Evolutionary conservation across 2,329 filamentous ascomycete genomes (phyloP), one percentile per base, ranked within the genome.

Genomic region (Neopestalotiopsis clavispora): DNA sequence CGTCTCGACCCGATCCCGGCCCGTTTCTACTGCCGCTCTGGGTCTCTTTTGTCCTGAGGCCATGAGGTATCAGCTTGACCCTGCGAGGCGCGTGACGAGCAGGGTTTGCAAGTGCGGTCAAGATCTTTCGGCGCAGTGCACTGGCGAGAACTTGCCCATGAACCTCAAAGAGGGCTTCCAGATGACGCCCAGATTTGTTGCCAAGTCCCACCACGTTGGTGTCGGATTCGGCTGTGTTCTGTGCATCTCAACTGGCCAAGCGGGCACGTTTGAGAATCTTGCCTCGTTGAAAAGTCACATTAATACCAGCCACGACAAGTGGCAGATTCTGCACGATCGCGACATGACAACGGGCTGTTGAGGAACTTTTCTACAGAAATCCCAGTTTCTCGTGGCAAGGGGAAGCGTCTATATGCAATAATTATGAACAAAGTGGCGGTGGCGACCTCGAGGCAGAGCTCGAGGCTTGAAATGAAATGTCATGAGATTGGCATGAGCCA

Each of bases 241-340:
- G 12, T 83, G 81, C 66, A 81, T 79, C 9, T 79, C 79, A 4
- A 79, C 72, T 58, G 81, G 80, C 5, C 75, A 71, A 60, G 79
- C 77, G 1, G 75, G 79, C 59, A 80, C 74, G 4, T 82, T 79
- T 60, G 74, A 71, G 4, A 76, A 72, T 6, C 74, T 76, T 4
- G 75, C 76, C 49, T 71, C 72, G 5, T 74, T 83, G 66, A 73
- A 74, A 40, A 72, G 72, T 32, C 81, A 83, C 68, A 80, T 83
- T 71, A 80, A 82, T 67, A 66, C 72, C 1, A 73, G 71, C 12
- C 81, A 83, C 69, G 78, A 77, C 32, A 83, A 83, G 72, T 83
- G 81, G 81, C 80, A 83, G 74, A 77, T 83, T 69, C 76, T 83
- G 32, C 81, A 83, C 64, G 81, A 83, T 69, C 74, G 74, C 23